Percentiles rank a stretch among this genome's conserved stretches.
phyloP scores from a whole-genome alignment of 306 rosid genomes.

The Biancaea sappan region DNA sequence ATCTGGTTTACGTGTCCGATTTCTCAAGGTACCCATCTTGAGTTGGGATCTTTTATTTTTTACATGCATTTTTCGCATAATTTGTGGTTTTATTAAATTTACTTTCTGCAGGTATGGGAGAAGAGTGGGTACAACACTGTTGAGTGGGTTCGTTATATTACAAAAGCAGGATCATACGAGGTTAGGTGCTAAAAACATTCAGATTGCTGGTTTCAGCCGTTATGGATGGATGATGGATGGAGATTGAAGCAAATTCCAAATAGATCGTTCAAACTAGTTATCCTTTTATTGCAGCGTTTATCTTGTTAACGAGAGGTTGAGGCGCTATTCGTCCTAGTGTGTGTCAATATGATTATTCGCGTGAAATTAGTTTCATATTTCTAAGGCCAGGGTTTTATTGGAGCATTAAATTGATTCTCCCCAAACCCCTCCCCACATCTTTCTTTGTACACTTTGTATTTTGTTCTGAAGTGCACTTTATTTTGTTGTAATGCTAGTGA shows the following conservation, averaged over 20 bases:
- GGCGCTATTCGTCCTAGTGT: slow-evolving; percentile 12
- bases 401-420: slow-evolving; percentile 22
- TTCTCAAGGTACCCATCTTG: slow-evolving; percentile 69
- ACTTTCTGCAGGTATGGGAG: slow-evolving; percentile 87
- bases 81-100: not conserved
- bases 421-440: not conserved
- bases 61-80: not conserved
- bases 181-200: slow-evolving; percentile 68
- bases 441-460: not conserved
- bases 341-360: slow-evolving; percentile 34
- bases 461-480: slow-evolving; percentile 22
- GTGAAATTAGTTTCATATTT: slow-evolving; percentile 26
- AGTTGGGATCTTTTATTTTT: not conserved
- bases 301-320: slow-evolving; percentile 8
- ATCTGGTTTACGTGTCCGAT: slow-evolving; percentile 95
- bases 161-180: slow-evolving; percentile 95
- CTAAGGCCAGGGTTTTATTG: slow-evolving; percentile 29
- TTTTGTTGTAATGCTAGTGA: slow-evolving; percentile 24
- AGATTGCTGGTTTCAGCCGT: slow-evolving; percentile 27
- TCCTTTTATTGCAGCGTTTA: slow-evolving; percentile 3
- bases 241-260: slow-evolving; percentile 29
- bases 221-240: slow-evolving; percentile 8
- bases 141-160: slow-evolving; percentile 99
- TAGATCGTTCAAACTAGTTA: not conserved
- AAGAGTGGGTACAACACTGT: slow-evolving; percentile 98